These are phyloP conservation scores for Volvox reticuliferus DNA, from an alignment of 139 green algal genomes.

Conservation along the genomic window DNA sequence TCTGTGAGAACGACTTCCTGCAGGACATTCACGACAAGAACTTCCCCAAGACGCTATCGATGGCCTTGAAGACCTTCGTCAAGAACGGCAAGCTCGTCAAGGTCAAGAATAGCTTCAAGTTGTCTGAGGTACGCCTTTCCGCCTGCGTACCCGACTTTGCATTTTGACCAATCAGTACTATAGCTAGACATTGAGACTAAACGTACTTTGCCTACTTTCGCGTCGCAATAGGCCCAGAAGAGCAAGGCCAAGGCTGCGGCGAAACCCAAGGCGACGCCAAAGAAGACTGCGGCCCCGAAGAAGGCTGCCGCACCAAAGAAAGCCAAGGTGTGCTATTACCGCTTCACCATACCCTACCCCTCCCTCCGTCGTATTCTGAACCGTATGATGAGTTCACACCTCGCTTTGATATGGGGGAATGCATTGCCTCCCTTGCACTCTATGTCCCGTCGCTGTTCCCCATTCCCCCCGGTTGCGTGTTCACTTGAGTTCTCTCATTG, in stretches of 20 bases:
- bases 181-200: background rate
- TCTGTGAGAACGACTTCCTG: background rate
- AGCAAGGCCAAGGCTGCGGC: conserved; percentile 47
- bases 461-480: no score
- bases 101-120: conserved; percentile 85
- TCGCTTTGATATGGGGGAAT: no score
- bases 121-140: conserved; percentile 37
- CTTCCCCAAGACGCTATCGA: conserved; percentile 74
- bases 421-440: no score
- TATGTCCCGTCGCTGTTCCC: no score
- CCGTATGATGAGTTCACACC: no score
- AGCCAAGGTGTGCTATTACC: conserved; percentile 18
- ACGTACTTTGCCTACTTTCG: background rate
- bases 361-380: no score
- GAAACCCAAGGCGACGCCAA: conserved; percentile 41
- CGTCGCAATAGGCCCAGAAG: background rate
- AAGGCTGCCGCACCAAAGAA: conserved; percentile 58
- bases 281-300: conserved; percentile 51
- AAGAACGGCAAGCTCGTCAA: conserved; percentile 77
- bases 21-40: conserved; percentile 52
- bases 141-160: background rate
- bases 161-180: background rate
- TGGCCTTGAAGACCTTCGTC: conserved; percentile 68
- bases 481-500: no score
- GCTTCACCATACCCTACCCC: background rate